Conservation (phyloP, 495 filamentous ascomycete genomes). For the Talaromyces ruber region DNA sequence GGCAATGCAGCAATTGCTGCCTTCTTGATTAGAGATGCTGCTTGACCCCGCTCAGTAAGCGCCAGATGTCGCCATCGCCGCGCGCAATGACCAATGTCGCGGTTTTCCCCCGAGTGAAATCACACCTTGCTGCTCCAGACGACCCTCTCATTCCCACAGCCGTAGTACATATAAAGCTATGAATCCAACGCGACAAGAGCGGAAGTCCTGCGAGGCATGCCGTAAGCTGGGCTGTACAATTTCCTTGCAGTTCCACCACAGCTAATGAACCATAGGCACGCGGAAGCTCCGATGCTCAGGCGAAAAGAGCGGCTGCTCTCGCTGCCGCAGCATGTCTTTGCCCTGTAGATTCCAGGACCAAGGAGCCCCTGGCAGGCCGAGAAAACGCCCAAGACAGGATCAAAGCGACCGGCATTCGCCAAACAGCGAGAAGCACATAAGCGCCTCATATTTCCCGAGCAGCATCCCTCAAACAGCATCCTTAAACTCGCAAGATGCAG, state of each 20-base stretch:
- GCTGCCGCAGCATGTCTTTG: constrained; percentile 12
- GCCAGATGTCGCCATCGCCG: constrained; percentile 17
- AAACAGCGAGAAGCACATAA: neutral
- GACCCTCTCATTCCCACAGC: neutral
- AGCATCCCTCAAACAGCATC: neutral
- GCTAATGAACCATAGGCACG: constrained; percentile 9
- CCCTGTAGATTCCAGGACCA: constrained; percentile 20
- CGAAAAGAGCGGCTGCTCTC: constrained; percentile 18
- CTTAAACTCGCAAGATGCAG: neutral
- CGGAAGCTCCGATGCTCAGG: constrained; percentile 22
- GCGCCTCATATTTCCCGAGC: neutral
- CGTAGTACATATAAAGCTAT: constrained; percentile 8
- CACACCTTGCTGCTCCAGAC: neutral
- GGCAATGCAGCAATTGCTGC: no score
- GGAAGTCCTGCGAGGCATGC: constrained; percentile 16
- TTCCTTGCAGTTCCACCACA: neutral
- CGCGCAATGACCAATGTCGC: constrained; percentile 11
- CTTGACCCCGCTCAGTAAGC: no score
- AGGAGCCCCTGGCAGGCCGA: constrained; percentile 17
- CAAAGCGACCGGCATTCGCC: neutral
- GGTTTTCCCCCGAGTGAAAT: neutral
- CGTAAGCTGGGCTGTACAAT: constrained; percentile 6
- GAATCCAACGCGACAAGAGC: constrained; percentile 13
- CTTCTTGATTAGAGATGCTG: no score
- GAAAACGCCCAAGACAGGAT: constrained; percentile 13